Evolutionary conservation across 2,329 filamentous ascomycete genomes (phyloP), one percentile per base, ranked within the genome.

Genomic region (Plectosphaerella cucumerina): DNA sequence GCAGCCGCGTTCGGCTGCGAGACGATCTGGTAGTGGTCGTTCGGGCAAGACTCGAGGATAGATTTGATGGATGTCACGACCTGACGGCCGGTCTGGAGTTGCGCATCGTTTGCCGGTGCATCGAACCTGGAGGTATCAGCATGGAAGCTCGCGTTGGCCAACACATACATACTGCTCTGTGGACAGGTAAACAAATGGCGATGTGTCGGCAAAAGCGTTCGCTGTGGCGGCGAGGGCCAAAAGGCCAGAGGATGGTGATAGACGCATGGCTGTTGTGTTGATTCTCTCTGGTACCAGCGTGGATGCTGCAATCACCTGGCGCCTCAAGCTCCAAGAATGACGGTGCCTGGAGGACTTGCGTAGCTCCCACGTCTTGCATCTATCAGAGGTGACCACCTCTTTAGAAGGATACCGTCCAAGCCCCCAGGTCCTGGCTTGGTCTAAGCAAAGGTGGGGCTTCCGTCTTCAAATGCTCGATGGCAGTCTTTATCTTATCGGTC

Each of bases 131-230:
- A 35, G 37, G 22, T 18, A 49, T 49, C 48, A 55, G 47, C 34
- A 43, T 23, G 44, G 47, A 39, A 51, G 54, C 49, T 14, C 26
- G 15, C 18, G 44, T 48, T 8, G 46, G 23, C 41, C 21, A 35
- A 23, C 9, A 33, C 14, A 10, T 49, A 64, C 86, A 62, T 85
- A 96, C 92, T 85, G 76, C 56, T 87, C 81, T 44, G 87, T 93
- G 31, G 93, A 97, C 68, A 95, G 86, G 58, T 97, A 74, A 65
- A 96, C 81, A 70, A 96, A 94, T 17, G 94, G 93, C 50, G 90
- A 92, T 2, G 92, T 90, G 70, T 96, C 87, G 56, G 82, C 84
- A 68, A 96, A 94, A 22, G 90, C 92, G 55, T 83, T 74, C 43
- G 78, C 84, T 21, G 77, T 76, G 53, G 80, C 77, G 58, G 81